Evolutionary conservation across 345 rosid genomes (phyloP), one percentile per base, ranked within the genome.

Genomic region (Populus ilicifolia): DNA sequence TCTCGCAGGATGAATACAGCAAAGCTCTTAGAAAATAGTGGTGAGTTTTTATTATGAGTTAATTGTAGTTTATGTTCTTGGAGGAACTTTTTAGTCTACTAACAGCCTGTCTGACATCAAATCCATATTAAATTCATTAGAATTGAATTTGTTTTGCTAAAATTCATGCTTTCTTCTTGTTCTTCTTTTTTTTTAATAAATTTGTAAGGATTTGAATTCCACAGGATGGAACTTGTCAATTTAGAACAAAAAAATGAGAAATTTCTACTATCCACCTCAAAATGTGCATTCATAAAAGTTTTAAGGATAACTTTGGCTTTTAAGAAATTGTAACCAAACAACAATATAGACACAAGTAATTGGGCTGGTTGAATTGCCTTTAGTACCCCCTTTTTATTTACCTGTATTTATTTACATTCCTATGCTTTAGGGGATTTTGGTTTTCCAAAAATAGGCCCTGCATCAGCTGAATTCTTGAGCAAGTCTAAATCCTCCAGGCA

Each of bases 1-100:
- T 87, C 97, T 78, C 99, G 99, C 85, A 96, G 99, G 87, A 83
- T 96, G 92, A 96, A 96, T 84, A 86, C 97, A 72, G 84, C 98
- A 67, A 96, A 96, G 85, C 96, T 96, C 78, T 78, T 96, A 68
- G 99, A 96, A 84, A 93, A 96, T 78, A 89, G 99, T 75, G 98
- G 99, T 96, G 77, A 85, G 90, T 71, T 71, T 74, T 67, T 78
- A 54, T 6, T 76, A 59, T 59, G 67, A 8, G 66, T 63, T 62
- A 46, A 9, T 76, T 70, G 52, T 7, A 13, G 44, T 52, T 69
- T 75, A 50, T 54, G 18, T 63, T 29, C 73, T 56, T 72, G 6
- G 30, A 11, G 50, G 71, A 27, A 36, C 18, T 23, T 52, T 11
- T n/a, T 41, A 23, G 72, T 30, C 66, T 75, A 54, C 7, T 9